phyloP scores from a whole-genome alignment of 2,329 filamentous ascomycete species.

The Nemania serpens region DNA sequence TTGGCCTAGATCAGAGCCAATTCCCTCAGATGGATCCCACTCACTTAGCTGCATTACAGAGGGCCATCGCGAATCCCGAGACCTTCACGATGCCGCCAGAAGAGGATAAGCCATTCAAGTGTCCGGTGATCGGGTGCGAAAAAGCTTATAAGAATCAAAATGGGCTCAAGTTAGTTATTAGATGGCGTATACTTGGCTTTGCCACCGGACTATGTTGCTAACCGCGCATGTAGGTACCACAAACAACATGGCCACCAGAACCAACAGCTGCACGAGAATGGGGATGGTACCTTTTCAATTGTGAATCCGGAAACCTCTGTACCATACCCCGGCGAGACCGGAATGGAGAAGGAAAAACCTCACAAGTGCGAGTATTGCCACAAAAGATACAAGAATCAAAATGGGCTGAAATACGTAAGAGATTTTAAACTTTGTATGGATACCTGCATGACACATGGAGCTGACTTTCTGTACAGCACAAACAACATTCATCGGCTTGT shows the following conservation, averaged over 20 bases:
- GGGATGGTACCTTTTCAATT: conserved; percentile 96
- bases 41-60: conserved; percentile 57
- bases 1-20: conserved; percentile 76
- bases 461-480: conserved; percentile 55
- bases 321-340: conserved; percentile 91
- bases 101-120: conserved; percentile 97
- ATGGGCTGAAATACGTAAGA: conserved; percentile 91
- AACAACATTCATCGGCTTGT: conserved; percentile 84
- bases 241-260: conserved; percentile 92
- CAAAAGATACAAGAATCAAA: conserved; percentile 98
- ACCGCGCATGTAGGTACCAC: conserved; percentile 59
- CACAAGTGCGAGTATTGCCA: conserved; percentile 97
- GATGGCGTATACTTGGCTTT: conserved; percentile 4
- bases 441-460: conserved; percentile 34
- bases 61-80: conserved; percentile 51
- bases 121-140: conserved; percentile 96
- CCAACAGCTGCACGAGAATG: conserved; percentile 94
- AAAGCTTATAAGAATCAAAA: conserved; percentile 99
- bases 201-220: conserved; percentile 34
- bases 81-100: conserved; percentile 73
- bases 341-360: conserved; percentile 99
- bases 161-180: conserved; percentile 77
- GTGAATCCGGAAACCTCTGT: conserved; percentile 94
- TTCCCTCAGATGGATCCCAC: conserved; percentile 77
- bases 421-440: not conserved